Percentiles rank a stretch among this genome's conserved stretches.
Evolutionary conservation across 768 basidiomycete species (phyloP).

Genomic region (Leccinum fibrillosum): DNA sequence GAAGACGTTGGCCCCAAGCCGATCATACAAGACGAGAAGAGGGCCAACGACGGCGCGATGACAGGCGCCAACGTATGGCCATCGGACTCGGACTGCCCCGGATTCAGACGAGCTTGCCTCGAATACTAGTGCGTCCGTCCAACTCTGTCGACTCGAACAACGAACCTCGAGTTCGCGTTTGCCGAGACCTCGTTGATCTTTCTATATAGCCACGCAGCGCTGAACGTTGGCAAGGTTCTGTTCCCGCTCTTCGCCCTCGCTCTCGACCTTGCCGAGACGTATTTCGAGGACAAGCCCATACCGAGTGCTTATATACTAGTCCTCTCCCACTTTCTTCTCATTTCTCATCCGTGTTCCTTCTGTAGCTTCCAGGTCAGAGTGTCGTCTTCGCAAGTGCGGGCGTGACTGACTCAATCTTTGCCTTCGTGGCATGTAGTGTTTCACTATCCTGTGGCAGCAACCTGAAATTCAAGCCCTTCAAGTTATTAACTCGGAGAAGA

Average conservation of each 20-base stretch:
- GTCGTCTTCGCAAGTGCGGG: neutral
- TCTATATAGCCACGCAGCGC: constrained; percentile 46
- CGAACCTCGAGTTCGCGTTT: neutral
- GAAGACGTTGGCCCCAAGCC: constrained; percentile 40
- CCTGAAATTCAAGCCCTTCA: constrained; percentile 73
- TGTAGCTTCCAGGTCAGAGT: constrained; percentile 40
- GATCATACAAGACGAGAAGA: constrained; percentile 24
- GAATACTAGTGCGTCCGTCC: constrained; percentile 57
- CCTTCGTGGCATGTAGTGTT: constrained; percentile 50
- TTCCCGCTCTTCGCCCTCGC: constrained; percentile 74
- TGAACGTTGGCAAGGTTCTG: constrained; percentile 50
- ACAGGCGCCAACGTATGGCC: constrained; percentile 61
- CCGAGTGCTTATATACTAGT: constrained; percentile 43
- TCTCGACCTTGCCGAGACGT: constrained; percentile 55
- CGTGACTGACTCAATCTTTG: neutral
- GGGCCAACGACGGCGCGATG: constrained; percentile 52
- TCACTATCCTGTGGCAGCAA: constrained; percentile 86
- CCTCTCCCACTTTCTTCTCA: neutral
- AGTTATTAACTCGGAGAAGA: constrained; percentile 68
- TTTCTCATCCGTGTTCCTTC: neutral
- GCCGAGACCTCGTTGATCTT: constrained; percentile 22
- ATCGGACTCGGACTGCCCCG: constrained; percentile 44
- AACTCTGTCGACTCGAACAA: neutral
- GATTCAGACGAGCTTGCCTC: constrained; percentile 57
- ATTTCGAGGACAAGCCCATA: constrained; percentile 73